Conservation (phyloP, 75 land plant genomes). For the Sequoiadendron giganteum region DNA sequence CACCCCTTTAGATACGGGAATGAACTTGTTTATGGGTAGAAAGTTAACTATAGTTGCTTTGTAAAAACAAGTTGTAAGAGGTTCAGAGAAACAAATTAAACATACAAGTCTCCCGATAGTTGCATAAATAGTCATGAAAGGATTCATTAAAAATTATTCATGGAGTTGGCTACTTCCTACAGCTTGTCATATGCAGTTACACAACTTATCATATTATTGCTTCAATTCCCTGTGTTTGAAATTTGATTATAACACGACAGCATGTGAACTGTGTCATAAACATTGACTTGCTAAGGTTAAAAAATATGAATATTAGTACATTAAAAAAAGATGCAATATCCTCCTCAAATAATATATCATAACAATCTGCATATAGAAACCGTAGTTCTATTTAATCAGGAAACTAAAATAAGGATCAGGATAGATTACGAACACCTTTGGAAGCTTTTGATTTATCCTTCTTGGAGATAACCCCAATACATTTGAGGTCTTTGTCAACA, state of each 20-base stretch:
- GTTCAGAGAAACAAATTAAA: not conserved
- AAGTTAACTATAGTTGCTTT: not conserved
- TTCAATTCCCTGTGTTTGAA: not conserved
- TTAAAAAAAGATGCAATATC: not conserved
- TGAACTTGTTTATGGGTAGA: not conserved
- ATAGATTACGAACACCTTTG: constrained; percentile 35
- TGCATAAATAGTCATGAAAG: not conserved
- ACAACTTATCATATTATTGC: not conserved
- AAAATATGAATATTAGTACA: not conserved
- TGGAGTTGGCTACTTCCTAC: not conserved
- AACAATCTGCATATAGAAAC: not conserved
- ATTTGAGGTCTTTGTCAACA: constrained; percentile 37
- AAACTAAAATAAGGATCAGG: not conserved
- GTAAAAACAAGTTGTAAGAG: not conserved
- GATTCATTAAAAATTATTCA: not conserved
- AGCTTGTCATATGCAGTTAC: not conserved
- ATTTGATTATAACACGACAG: not conserved
- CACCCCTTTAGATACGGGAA: not conserved
- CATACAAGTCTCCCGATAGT: not conserved
- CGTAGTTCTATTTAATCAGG: not conserved
- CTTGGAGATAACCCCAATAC: constrained; percentile 68
- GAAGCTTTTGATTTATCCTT: constrained; percentile 53
- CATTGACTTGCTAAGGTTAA: not conserved
- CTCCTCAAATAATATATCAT: not conserved
- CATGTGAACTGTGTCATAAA: not conserved